Evolutionary conservation across 805 yeast genomes (phyloP).

Genomic region (Yamadazyma scolyti): DNA sequence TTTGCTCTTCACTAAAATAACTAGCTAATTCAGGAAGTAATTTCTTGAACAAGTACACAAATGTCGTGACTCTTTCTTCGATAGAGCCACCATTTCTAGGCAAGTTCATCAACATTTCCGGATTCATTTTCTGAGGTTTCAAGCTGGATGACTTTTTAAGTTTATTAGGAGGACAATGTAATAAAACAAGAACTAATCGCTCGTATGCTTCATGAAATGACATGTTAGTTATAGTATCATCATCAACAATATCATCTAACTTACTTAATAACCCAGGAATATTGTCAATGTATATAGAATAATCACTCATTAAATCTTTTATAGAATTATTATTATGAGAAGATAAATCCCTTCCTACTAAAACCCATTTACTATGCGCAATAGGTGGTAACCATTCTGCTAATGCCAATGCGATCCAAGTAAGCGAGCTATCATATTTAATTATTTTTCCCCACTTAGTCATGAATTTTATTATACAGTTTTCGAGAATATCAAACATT

Average conservation of each 20-base stretch:
- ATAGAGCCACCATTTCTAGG: slow-evolving; percentile 60
- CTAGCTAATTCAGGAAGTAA: slow-evolving; percentile 72
- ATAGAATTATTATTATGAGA: slow-evolving; percentile 20
- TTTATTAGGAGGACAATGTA: slow-evolving; percentile 65
- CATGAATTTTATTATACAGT: slow-evolving; percentile 60
- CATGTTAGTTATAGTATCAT: slow-evolving; percentile 30
- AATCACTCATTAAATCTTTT: slow-evolving; percentile 33
- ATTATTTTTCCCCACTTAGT: slow-evolving; percentile 75
- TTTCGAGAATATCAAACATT: slow-evolving; percentile 54
- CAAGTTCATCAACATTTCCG: slow-evolving; percentile 28
- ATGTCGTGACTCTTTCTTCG: slow-evolving; percentile 65
- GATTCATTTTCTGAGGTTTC: slow-evolving; percentile 15
- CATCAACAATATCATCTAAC: slow-evolving; percentile 20
- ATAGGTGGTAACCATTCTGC: slow-evolving; percentile 87
- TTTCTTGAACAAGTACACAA: slow-evolving; percentile 58
- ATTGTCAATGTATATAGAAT: slow-evolving; percentile 34
- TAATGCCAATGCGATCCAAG: slow-evolving; percentile 84
- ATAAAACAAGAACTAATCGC: slow-evolving; percentile 66
- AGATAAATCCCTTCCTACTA: slow-evolving; percentile 50
- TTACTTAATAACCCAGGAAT: slow-evolving; percentile 19
- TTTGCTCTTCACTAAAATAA: slow-evolving; percentile 77
- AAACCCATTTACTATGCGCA: slow-evolving; percentile 48
- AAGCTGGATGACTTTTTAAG: slow-evolving; percentile 23
- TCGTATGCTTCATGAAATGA: slow-evolving; percentile 69
- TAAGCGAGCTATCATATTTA: slow-evolving; percentile 74